A percentile compares a stretch with the other conserved stretches of the same genome.
Evolutionary conservation across 768 basidiomycete genomes (phyloP).

Genomic region (Xerocomus potaroensis): DNA sequence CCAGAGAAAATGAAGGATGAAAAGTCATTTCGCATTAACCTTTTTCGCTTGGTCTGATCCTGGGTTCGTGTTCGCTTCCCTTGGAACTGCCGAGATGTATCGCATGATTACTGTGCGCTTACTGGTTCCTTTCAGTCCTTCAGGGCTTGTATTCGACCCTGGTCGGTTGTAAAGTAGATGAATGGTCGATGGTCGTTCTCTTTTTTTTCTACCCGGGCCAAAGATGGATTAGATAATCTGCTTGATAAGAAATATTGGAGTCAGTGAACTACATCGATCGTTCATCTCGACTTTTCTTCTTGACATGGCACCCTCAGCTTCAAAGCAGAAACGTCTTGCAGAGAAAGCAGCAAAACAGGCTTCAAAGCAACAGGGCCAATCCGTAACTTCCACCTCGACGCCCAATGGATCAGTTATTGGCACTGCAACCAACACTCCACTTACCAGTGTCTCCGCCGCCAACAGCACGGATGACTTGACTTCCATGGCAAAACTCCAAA

Average conservation of each 20-base stretch:
- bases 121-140: no score
- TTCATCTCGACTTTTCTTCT: conserved; percentile 12
- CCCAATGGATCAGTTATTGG: conserved; percentile 65
- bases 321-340: conserved; percentile 90
- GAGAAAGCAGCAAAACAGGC: conserved; percentile 88
- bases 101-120: no score
- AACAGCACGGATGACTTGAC: conserved; percentile 75
- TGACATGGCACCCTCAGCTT: conserved; percentile 71
- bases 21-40: no score
- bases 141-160: no score
- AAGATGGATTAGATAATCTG: conserved; percentile 28
- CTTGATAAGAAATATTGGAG: conserved; percentile 19
- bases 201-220: no score
- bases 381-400: conserved; percentile 48
- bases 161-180: background rate
- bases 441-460: conserved; percentile 78
- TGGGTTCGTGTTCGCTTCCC: no score
- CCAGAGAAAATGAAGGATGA: no score
- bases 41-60: no score
- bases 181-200: no score
- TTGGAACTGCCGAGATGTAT: no score
- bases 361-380: conserved; percentile 46
- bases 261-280: conserved; percentile 25
- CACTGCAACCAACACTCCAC: conserved; percentile 67
- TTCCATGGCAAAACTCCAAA: conserved; percentile 82